These are phyloP conservation scores for Kodamaea laetipori DNA, from an alignment of 805 yeast species.

Conservation along the genomic window DNA sequence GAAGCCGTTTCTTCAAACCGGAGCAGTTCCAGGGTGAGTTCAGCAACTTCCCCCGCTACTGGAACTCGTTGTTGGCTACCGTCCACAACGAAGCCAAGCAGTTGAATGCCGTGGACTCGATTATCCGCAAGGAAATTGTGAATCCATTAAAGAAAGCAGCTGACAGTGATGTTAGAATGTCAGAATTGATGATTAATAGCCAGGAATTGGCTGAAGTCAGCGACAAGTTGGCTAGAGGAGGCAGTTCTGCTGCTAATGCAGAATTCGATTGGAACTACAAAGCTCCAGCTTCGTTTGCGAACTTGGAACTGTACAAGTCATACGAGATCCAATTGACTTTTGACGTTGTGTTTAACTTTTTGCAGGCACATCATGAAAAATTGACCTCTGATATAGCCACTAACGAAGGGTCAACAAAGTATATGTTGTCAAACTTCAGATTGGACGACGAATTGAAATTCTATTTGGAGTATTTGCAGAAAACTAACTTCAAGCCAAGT, in stretches of 20 bases:
- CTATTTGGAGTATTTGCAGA: conserved; percentile 37
- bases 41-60: conserved; percentile 44
- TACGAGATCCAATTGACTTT: conserved; percentile 56
- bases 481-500: conserved; percentile 23
- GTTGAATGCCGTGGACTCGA: conserved; percentile 48
- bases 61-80: conserved; percentile 52
- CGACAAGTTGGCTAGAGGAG: conserved; percentile 22
- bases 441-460: conserved; percentile 39
- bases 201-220: conserved; percentile 45
- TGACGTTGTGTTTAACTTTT: conserved; percentile 66
- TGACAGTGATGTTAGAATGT: conserved; percentile 55
- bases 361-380: conserved; percentile 36
- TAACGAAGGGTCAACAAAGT: conserved; percentile 67
- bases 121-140: conserved; percentile 55
- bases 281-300: conserved; percentile 75
- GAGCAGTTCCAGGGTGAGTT: conserved; percentile 27
- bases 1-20: conserved; percentile 23
- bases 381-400: conserved; percentile 26
- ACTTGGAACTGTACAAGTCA: conserved; percentile 71
- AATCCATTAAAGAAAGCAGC: conserved; percentile 55
- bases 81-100: conserved; percentile 50
- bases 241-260: conserved; percentile 27
- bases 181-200: conserved; percentile 53
- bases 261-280: conserved; percentile 71
- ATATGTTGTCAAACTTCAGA: conserved; percentile 52